Evolutionary conservation across 2,329 filamentous ascomycete genomes (phyloP), one percentile per base, ranked within the genome.

Genomic region (Whalleya microplaca): DNA sequence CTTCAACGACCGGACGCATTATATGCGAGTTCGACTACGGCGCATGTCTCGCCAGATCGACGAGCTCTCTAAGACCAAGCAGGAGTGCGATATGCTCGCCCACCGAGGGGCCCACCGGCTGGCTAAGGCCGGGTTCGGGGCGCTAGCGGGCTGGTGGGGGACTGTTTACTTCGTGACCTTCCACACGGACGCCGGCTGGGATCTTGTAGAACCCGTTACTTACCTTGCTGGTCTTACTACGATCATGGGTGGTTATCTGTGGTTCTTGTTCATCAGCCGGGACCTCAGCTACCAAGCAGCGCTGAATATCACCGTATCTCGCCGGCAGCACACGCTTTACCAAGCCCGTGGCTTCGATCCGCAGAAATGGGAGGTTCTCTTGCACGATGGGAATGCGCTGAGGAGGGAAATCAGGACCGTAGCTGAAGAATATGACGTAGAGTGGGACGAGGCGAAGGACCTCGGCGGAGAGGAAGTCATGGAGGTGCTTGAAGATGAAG

Each of bases 211-310:
- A 74, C 92, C 92, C 0, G 85, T 96, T 2, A 96, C 92, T 32
- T 96, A 96, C 69, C 84, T 96, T 16, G 92, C 90, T 2, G 90
- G 92, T n/a, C 79, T 97, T 62, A 85, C 87, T 0, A 92, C 90
- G 12, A 85, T 96, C 68, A 96, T 96, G 78, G 88, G 88, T 7
- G 93, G 92, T 64, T 97, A 97, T 69, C 79, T 96, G 51, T 97
- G 92, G 91, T 96, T 97, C 72, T 78, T 96, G 12, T 96, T 93
- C 75, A 91, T 96, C 77, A 96, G 93, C 75, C 85, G 90, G 19
- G 92, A 96, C 74, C 87, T 96, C 10, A 91, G 86, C 62, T 96
- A 96, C 78, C 88, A 90, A 64, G 88, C 88, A 2, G 92, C 93
- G 23, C 86, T 96, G 76, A 93, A 96, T 71, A 82, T 96, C 51